Base-by-base conservation (phyloP, 257 asterid species). In the Solanum paucissectum region DNA sequence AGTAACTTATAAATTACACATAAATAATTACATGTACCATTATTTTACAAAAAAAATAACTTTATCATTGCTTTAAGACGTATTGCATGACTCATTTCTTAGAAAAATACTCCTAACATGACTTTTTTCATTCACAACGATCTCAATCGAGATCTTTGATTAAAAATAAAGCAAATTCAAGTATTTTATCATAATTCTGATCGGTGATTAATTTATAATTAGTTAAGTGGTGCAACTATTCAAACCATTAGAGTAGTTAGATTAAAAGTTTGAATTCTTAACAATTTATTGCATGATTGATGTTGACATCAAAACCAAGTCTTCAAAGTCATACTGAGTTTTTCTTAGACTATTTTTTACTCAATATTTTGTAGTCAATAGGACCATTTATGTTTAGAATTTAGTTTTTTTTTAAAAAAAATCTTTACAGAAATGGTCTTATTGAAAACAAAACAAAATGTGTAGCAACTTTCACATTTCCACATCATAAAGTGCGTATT, bases 101-200 rank as follows among this genome's bases (percentile, higher is more conserved):
- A 13, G 6, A 5, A 49, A 2, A 14, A 14, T 16, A 4, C 62
- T 6, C 23, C 8, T 0, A 52, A 52, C 3, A 6, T 13, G 18
- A 3, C 0, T 3, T 18, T 18, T 14, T 55, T 18, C 0, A 3
- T 58, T 58, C 2, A 7, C 4, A 58, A 0, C 9, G 23, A 21
- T 58, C 21, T 2, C 1, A 10, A 62, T 23, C 0, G 0, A 23
- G 0, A 9, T 5, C 1, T 62, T 0, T 23, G 1, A 2, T 0
- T 9, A 60, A 60, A 21, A 60, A 0, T 60, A 3, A 4, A 21
- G 5, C 0, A 18, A 52, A 55, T 20, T 20, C 7, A 62, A 23
- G 7, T 4, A 23, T 23, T 0, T 5, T 0, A 9, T 23, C 71
- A 23, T 13, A 23, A 60, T 10, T 8, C 5, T 23, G 2, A 23